These are phyloP conservation scores for Ogataea henricii DNA, from an alignment of 805 yeast species.

Conservation along the genomic window DNA sequence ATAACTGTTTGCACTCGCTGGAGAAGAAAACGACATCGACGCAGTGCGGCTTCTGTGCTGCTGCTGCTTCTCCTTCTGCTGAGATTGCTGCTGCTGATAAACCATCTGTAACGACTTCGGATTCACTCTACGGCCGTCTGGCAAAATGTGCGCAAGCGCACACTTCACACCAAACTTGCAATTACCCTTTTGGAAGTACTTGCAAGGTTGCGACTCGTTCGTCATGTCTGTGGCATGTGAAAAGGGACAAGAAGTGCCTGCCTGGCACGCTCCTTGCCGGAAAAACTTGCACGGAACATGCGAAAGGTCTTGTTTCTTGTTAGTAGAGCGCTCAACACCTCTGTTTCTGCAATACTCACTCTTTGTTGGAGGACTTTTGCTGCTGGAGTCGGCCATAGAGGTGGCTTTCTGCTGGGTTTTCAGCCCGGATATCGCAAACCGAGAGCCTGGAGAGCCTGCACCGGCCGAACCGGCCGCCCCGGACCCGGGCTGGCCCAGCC, in stretches of 20 bases:
- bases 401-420: background rate
- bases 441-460: background rate
- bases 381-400: slow-evolving; percentile 18
- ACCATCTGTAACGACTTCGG: slow-evolving; percentile 41
- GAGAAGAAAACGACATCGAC: slow-evolving; percentile 10
- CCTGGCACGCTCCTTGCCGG: slow-evolving; percentile 92
- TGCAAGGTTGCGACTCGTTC: slow-evolving; percentile 70
- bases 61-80: slow-evolving; percentile 15
- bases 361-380: slow-evolving; percentile 28
- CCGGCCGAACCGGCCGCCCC: background rate
- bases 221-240: slow-evolving; percentile 69
- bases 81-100: slow-evolving; percentile 27
- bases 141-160: slow-evolving; percentile 87
- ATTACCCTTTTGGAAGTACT: slow-evolving; percentile 93
- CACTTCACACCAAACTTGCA: slow-evolving; percentile 95
- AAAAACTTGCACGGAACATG: slow-evolving; percentile 97
- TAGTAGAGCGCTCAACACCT: no score
- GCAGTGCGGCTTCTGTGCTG: slow-evolving; percentile 11
- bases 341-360: slow-evolving; percentile 19
- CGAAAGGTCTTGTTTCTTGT: slow-evolving; percentile 55
- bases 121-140: slow-evolving; percentile 85
- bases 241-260: slow-evolving; percentile 90
- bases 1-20: slow-evolving; percentile 11
- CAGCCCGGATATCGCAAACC: background rate
- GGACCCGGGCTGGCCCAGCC: slow-evolving; percentile 1